phyloP scores from a whole-genome alignment of 805 yeast genomes.

The Wickerhamiella kurtzmanii region DNA sequence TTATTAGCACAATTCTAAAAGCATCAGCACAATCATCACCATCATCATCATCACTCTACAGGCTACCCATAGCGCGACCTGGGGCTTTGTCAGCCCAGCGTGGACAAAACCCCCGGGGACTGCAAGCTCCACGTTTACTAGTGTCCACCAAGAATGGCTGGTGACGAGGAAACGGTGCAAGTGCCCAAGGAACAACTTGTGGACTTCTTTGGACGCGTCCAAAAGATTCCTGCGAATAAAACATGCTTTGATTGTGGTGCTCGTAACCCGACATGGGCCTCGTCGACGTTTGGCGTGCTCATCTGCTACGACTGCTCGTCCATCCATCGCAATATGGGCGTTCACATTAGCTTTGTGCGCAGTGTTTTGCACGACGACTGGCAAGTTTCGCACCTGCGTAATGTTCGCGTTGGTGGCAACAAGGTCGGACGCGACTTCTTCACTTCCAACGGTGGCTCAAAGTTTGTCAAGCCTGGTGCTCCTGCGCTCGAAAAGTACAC shows the following conservation, averaged over 20 bases:
- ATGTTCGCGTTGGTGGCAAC: slow-evolving; percentile 91
- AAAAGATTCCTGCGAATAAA: slow-evolving; percentile 56
- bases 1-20: no score
- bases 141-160: not conserved
- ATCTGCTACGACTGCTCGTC: slow-evolving; percentile 92
- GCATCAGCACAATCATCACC: no score
- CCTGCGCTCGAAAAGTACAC: slow-evolving; percentile 72
- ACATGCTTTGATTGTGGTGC: slow-evolving; percentile 86
- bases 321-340: slow-evolving; percentile 90
- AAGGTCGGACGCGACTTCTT: slow-evolving; percentile 72
- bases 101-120: not conserved
- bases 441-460: slow-evolving; percentile 73
- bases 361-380: slow-evolving; percentile 87
- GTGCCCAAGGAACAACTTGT: slow-evolving; percentile 49
- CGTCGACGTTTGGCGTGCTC: slow-evolving; percentile 89
- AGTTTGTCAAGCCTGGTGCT: slow-evolving; percentile 40
- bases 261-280: slow-evolving; percentile 96
- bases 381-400: slow-evolving; percentile 79
- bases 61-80: no score
- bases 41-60: no score
- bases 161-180: slow-evolving; percentile 14
- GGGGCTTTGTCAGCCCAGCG: no score
- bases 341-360: slow-evolving; percentile 88
- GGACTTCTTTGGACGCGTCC: slow-evolving; percentile 48
- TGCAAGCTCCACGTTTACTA: not conserved